These are phyloP conservation scores for Umbelopsis sp. DNA, from an alignment of 371 early-diverging fungal genomes.

Conservation along the genomic window DNA sequence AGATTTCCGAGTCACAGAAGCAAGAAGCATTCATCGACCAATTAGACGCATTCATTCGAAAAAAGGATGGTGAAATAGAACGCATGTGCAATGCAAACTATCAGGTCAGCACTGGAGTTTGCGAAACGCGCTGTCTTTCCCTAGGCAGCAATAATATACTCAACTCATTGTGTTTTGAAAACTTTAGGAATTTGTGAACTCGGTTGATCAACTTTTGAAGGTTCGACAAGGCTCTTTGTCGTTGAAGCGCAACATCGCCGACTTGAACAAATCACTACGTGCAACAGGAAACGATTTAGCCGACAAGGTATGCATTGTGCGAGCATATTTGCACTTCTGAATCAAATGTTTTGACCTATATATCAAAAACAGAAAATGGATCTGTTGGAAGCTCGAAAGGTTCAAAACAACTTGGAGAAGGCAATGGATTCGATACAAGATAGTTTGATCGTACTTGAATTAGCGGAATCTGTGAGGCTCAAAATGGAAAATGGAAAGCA, in stretches of 20 bases:
- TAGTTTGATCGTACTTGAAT: conserved; percentile 86
- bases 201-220: conserved; percentile 93
- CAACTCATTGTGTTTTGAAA: neutral
- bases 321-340: neutral
- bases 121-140: neutral
- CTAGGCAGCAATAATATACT: neutral
- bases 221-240: conserved; percentile 88
- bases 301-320: conserved; percentile 65
- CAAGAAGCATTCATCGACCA: conserved; percentile 89
- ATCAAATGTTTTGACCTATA: neutral
- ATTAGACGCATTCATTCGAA: conserved; percentile 75
- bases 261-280: conserved; percentile 87
- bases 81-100: conserved; percentile 96
- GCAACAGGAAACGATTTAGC: conserved; percentile 76
- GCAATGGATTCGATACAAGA: conserved; percentile 84
- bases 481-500: conserved; percentile 85
- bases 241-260: conserved; percentile 81
- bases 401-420: conserved; percentile 86
- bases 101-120: conserved; percentile 58
- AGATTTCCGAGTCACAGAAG: conserved; percentile 84
- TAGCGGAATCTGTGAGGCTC: conserved; percentile 82
- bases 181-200: conserved; percentile 90
- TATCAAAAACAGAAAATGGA: conserved; percentile 79
- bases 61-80: conserved; percentile 97
- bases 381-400: conserved; percentile 80